phyloP scores from a whole-genome alignment of 768 basidiomycete genomes.

The Candolleomyces eurysporus region DNA sequence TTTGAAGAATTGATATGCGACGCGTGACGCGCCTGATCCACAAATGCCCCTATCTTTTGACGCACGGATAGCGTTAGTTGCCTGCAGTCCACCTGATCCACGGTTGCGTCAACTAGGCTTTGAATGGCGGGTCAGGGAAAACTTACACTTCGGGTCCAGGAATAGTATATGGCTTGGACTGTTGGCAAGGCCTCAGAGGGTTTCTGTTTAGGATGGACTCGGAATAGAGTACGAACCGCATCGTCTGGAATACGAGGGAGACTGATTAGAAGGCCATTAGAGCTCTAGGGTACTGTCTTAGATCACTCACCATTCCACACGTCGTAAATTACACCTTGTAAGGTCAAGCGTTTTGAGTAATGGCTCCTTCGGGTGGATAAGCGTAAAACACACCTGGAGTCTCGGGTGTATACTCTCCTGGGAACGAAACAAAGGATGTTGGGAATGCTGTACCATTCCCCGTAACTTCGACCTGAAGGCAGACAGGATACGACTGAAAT shows the following conservation, averaged over 20 bases:
- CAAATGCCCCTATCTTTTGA: no score
- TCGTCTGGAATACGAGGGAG: background rate
- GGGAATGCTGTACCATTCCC: constrained; percentile 41
- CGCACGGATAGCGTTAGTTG: no score
- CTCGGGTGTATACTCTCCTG: constrained; percentile 21
- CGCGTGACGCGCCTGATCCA: no score
- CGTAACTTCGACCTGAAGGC: constrained; percentile 44
- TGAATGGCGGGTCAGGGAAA: no score
- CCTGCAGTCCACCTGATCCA: no score
- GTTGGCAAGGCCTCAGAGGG: background rate
- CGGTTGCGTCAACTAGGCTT: no score
- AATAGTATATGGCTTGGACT: constrained; percentile 1
- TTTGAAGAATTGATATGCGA: no score
- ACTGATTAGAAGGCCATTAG: background rate
- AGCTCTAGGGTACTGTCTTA: background rate
- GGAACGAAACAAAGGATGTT: constrained; percentile 46
- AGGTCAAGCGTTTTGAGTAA: no score
- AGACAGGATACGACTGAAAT: constrained; percentile 40
- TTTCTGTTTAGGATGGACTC: no score
- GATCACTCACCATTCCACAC: background rate
- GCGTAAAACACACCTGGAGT: constrained; percentile 31
- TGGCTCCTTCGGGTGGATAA: constrained; percentile 9
- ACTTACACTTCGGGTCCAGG: constrained; percentile 8
- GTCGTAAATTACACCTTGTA: background rate
- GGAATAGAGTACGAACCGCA: background rate